Base-by-base conservation (phyloP, 352 stramenopile species). In the Phytophthora uliginosa region DNA sequence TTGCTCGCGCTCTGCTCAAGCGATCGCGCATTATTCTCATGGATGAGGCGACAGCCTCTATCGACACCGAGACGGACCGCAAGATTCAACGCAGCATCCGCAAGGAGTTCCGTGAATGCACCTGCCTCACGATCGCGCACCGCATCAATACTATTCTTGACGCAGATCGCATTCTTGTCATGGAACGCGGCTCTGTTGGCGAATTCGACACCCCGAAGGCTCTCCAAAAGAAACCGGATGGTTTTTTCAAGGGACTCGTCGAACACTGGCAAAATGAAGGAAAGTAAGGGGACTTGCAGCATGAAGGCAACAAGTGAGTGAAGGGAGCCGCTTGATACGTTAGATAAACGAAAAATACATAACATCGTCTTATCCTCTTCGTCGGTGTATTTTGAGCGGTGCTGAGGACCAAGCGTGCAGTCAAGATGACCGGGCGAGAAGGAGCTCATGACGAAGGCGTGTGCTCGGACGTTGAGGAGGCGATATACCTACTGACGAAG, bases 141-240 rank as follows among this genome's bases (percentile, higher is more conserved):
- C 85, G 98, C n/a, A 88, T 99, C 33, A 97, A 98, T 67, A 99
- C 98, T 15, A 98, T 99, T 72, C 84, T 99, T 67, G 97, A 99
- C 57, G 95, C 92, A 34, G 97, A 99, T 63, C 87, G 91, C 59
- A 95, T 99, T 40, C 80, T 99, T 18, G 97, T 99, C 22, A 92
- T 99, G 81, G 93, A 99, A 56, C 85, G 96, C 71, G 98, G 98
- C 0, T 56, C 71, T 18, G 92, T 99, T 40, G 93, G 84, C 12
- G 98, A 99, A 73, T 99, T 98, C 63, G 98, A 99, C 76, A 94
- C 93, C 10, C 97, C 97, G 0, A 79, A 86, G 22, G 83, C 75
- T 24, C 72, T 95, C 4, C 84, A 87, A 61, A 84, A 86, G 74
- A 92, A 93, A 28, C 55, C 84, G 10, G 77, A 91, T 34, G 88